Percentiles rank a stretch among this genome's conserved stretches.
phyloP scores from a whole-genome alignment of 176 grass and related monocot genomes.

The Typha latifolia region DNA sequence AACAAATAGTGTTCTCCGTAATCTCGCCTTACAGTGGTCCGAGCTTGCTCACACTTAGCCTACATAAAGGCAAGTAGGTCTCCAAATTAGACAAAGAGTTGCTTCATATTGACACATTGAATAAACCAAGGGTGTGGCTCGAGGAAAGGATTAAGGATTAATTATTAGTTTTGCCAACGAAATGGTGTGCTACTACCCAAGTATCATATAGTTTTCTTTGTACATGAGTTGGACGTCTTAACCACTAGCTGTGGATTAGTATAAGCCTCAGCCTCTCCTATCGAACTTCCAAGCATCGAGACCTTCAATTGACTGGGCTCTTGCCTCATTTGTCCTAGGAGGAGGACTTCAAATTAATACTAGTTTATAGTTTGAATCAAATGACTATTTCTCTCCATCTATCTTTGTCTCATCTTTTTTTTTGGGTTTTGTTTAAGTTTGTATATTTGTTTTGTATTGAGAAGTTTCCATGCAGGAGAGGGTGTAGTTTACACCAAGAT shows the following conservation, averaged over 20 bases:
- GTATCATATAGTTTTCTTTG: neutral
- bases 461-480: conserved; percentile 1
- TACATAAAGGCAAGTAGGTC: neutral
- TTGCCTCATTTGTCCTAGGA: neutral
- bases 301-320: neutral
- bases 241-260: neutral
- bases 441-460: neutral
- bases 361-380: too few species aligned
- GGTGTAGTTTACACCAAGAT: too few species aligned
- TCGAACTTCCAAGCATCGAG: neutral
- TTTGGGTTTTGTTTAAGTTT: neutral
- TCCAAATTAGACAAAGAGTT: neutral
- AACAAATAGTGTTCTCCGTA: too few species aligned
- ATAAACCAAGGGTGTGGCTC: neutral
- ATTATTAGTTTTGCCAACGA: neutral
- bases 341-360: neutral
- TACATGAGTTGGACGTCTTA: neutral
- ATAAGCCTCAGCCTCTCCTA: neutral
- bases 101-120: neutral
- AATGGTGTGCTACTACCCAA: neutral
- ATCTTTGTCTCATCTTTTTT: neutral
- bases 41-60: too few species aligned
- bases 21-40: too few species aligned
- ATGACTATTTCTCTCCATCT: too few species aligned
- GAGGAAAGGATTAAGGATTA: neutral